Evolutionary conservation across 306 rosid species (phyloP), one percentile per base, ranked within the genome.

Genomic region (Styphnolobium japonicum): DNA sequence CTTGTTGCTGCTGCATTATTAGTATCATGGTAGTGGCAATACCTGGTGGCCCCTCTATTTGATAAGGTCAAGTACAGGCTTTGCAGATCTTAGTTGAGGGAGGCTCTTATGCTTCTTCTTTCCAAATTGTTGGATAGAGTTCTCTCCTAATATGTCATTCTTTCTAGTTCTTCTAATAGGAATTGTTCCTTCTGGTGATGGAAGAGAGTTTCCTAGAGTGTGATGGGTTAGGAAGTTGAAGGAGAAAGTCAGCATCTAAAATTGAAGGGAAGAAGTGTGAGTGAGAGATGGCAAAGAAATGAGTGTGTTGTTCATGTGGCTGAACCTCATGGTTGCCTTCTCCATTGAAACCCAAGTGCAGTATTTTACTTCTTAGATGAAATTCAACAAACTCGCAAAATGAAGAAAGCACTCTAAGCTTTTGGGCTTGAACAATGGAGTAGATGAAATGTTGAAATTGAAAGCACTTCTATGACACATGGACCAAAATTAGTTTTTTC

Each of bases 1-100:
- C 39, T 25, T 48, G 45, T 0, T 25, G 40, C 27, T 22, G 52
- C 34, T 40, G 65, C 76, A 42, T 73, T 52, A 45, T 45, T 2
- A 78, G 67, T 25, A 45, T 49, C 5, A 75, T 57, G 69, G 70
- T 22, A 60, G 76, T 40, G 60, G 60, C 62, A 62, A 69, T 87
- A 87, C 90, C 90, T 87, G 88, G 65, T 84, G 90, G 23, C 90
- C 90, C 75, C 86, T 85, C 69, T 87, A 86, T 58, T 48, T 71
- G 23, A 82, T 46, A 64, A 85, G 31, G 52, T 87, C 87, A 72
- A 88, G 90, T 7, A 75, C 73, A 72, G 90, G 90, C 39, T 85
- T 56, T 71, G 76, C 88, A 36, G 80, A 46, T 63, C 75, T 82
- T 52, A 88, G 88, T 63, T 85, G 85, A 80, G 88, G 91, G 70